These are phyloP conservation scores for Datisca glomerata DNA, from an alignment of 306 rosid genomes.

Conservation along the genomic window DNA sequence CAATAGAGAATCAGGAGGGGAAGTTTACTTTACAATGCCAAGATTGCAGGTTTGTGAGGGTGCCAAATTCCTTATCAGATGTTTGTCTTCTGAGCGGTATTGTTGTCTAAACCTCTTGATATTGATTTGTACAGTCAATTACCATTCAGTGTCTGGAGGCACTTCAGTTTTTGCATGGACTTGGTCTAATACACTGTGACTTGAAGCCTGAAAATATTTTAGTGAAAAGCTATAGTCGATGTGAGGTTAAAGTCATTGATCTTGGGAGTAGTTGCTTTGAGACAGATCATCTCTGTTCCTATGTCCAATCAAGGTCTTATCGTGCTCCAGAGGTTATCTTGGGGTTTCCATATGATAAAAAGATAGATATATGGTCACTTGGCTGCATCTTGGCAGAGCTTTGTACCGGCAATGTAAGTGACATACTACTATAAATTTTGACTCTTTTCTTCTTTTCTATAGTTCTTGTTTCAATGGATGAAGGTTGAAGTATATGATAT, in stretches of 20 bases:
- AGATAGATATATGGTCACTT: conserved; percentile 99
- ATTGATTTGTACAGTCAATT: conserved; percentile 61
- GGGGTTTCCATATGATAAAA: conserved; percentile 92
- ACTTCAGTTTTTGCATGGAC: conserved; percentile 78
- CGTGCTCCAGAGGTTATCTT: conserved; percentile 99
- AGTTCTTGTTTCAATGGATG: too few species aligned
- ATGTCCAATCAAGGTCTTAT: conserved; percentile 97
- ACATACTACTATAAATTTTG: conserved; percentile 4
- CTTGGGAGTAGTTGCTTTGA: conserved; percentile 99
- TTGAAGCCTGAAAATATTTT: conserved; percentile 96
- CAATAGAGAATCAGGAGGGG: conserved; percentile 97
- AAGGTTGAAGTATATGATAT: too few species aligned
- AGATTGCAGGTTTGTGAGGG: conserved; percentile 78
- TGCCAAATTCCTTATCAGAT: conserved; percentile 5
- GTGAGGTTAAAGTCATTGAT: conserved; percentile 99
- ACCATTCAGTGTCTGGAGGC: conserved; percentile 98
- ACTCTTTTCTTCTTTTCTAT: too few species aligned
- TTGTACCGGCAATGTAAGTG: conserved; percentile 93
- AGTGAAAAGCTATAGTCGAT: conserved; percentile 97
- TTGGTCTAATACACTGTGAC: conserved; percentile 95
- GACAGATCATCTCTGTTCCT: conserved; percentile 97
- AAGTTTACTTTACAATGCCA: conserved; percentile 98
- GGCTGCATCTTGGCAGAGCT: conserved; percentile 99
- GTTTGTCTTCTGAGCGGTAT: conserved; percentile 1
- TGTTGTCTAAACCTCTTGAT: conserved; percentile 9